Conservation (phyloP, 371 early-diverging fungal species). For the Mortierella sp. region DNA sequence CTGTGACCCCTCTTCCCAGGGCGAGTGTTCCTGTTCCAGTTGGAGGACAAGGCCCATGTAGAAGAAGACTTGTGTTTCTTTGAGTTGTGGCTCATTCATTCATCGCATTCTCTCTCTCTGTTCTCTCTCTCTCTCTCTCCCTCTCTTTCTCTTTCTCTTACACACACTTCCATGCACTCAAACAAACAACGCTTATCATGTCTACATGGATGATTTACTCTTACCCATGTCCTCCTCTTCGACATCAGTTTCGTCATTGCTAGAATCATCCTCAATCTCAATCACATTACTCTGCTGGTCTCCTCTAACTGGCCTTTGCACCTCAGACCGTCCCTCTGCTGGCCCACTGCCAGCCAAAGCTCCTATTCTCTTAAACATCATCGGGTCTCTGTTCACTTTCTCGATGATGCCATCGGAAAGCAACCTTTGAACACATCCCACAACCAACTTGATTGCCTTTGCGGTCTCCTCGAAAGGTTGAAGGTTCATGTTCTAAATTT, state of each 20-base stretch:
- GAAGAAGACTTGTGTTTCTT: background rate
- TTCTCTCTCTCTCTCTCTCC: too few relatives aligned
- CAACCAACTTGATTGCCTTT: conserved; percentile 1
- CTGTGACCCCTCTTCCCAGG: too few relatives aligned
- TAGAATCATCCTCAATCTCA: background rate
- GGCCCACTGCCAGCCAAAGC: background rate
- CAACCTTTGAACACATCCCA: conserved; percentile 7
- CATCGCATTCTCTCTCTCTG: background rate
- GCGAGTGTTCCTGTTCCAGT: too few relatives aligned
- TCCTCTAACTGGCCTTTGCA: background rate
- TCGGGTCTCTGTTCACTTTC: background rate
- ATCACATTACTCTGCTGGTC: background rate
- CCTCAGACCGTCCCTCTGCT: background rate
- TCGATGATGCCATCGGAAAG: conserved; percentile 13
- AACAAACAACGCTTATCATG: too few relatives aligned
- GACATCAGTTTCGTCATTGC: background rate
- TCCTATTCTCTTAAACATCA: conserved; percentile 4
- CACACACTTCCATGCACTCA: too few relatives aligned
- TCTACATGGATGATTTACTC: too few relatives aligned
- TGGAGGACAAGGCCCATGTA: too few relatives aligned
- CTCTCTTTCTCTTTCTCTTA: too few relatives aligned
- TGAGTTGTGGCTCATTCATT: background rate
- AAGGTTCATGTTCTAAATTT: background rate
- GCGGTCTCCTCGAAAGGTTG: conserved; percentile 2
- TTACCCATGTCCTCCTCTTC: background rate